phyloP scores from a whole-genome alignment of 2,329 filamentous ascomycete genomes.

The Clathrospora elynae region DNA sequence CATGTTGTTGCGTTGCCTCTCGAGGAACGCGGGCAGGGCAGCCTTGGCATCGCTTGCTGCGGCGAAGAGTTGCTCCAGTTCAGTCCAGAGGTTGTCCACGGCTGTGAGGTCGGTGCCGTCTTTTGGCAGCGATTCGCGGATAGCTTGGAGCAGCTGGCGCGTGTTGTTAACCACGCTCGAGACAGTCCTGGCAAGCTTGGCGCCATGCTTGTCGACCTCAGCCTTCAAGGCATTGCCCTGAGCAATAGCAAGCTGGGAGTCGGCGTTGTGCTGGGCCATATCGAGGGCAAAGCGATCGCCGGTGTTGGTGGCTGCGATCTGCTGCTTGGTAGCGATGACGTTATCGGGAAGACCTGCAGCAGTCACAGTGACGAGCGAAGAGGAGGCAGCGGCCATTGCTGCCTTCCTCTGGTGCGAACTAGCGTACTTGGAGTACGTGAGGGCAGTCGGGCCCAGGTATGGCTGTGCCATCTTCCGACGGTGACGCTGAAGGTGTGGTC shows the following conservation, averaged over 20 bases:
- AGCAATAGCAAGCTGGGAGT: slow-evolving; percentile 31
- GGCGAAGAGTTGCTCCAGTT: slow-evolving; percentile 34
- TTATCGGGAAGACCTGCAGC: slow-evolving; percentile 10
- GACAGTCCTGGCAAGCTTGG: slow-evolving; percentile 23
- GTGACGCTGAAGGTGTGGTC: background rate
- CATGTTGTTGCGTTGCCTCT: slow-evolving; percentile 39
- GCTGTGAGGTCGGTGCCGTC: slow-evolving; percentile 16
- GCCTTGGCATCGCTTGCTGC: slow-evolving; percentile 24
- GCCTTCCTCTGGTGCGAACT: slow-evolving; percentile 11
- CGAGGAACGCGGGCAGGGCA: slow-evolving; percentile 31
- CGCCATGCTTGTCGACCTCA: slow-evolving; percentile 28
- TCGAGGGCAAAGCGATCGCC: background rate
- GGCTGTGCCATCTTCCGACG: slow-evolving; percentile 8
- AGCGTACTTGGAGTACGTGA: slow-evolving; percentile 29
- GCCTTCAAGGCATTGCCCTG: slow-evolving; percentile 27
- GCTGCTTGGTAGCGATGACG: slow-evolving; percentile 33
- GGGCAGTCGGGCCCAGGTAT: slow-evolving; percentile 18
- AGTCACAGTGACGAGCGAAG: background rate
- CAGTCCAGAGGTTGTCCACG: slow-evolving; percentile 31
- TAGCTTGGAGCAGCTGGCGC: slow-evolving; percentile 28
- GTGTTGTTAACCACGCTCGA: slow-evolving; percentile 26
- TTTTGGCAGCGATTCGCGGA: slow-evolving; percentile 26
- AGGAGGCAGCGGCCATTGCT: slow-evolving; percentile 10
- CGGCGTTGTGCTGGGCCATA: slow-evolving; percentile 9
- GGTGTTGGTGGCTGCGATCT: slow-evolving; percentile 23